A percentile compares a stretch with the other conserved stretches of the same genome.
Evolutionary conservation across 2,329 filamentous ascomycete genomes (phyloP).

Genomic region (Fonsecaea multimorphosa): DNA sequence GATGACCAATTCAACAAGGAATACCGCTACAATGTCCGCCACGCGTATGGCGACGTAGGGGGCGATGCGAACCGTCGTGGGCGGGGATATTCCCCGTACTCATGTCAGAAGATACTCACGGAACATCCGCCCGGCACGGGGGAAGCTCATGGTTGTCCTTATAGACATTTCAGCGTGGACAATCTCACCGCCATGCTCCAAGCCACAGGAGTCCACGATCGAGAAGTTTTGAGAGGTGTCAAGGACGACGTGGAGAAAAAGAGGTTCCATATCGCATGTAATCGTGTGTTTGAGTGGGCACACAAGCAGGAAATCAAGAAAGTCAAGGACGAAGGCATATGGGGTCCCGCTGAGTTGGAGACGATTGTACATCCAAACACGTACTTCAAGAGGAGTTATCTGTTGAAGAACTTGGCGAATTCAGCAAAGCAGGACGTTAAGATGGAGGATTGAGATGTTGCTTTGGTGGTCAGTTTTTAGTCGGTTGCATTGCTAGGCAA

Average conservation of each 20-base stretch:
- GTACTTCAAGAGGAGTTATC: conserved; percentile 93
- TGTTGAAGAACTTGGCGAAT: conserved; percentile 78
- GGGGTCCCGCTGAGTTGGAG: conserved; percentile 78
- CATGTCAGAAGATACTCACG: conserved; percentile 91
- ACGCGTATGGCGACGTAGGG: conserved; percentile 92
- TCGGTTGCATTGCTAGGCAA: too few relatives aligned
- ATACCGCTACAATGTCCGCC: conserved; percentile 96
- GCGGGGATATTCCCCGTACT: conserved; percentile 86
- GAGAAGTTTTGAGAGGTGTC: conserved; percentile 77
- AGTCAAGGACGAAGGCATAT: conserved; percentile 75
- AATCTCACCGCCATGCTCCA: conserved; percentile 81
- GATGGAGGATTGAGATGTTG: conserved; percentile 51
- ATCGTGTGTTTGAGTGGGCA: conserved; percentile 87
- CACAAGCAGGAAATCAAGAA: conserved; percentile 80
- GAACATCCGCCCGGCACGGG: conserved; percentile 86
- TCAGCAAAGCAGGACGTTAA: conserved; percentile 59
- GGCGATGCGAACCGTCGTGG: conserved; percentile 87
- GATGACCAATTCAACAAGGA: conserved; percentile 98
- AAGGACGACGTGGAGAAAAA: conserved; percentile 87
- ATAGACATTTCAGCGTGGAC: conserved; percentile 87
- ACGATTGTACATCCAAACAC: conserved; percentile 97
- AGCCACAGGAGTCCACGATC: conserved; percentile 77
- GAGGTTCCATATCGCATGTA: conserved; percentile 94
- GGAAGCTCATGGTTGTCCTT: conserved; percentile 94
- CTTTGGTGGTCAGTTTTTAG: not conserved